Conservation (phyloP, 805 yeast species). For the Jamesozyma hellenica region DNA sequence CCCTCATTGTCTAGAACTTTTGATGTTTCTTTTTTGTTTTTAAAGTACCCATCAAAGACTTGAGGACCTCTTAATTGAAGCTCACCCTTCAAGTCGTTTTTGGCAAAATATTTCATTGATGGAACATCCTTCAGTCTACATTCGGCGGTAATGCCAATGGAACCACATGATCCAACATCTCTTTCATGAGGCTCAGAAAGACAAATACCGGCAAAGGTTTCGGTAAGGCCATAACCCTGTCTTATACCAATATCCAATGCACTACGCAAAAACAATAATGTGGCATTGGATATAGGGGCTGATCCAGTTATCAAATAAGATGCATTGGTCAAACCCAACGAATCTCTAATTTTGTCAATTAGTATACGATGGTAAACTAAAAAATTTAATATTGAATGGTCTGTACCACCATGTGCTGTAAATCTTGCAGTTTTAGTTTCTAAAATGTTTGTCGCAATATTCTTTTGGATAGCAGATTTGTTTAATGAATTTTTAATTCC, state of each 20-base stretch:
- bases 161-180: slow-evolving; percentile 49
- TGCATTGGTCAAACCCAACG: slow-evolving; percentile 40
- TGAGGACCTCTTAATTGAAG: slow-evolving; percentile 56
- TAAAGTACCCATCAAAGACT: slow-evolving; percentile 46
- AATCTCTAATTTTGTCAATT: slow-evolving; percentile 35
- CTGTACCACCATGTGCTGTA: slow-evolving; percentile 28
- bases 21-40: slow-evolving; percentile 45
- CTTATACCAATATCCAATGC: slow-evolving; percentile 43
- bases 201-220: slow-evolving; percentile 55
- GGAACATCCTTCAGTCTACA: slow-evolving; percentile 55
- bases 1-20: slow-evolving; percentile 46
- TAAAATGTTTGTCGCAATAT: slow-evolving; percentile 19
- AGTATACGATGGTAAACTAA: slow-evolving; percentile 28
- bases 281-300: slow-evolving; percentile 59
- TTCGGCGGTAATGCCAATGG: slow-evolving; percentile 46
- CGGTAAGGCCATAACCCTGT: slow-evolving; percentile 75
- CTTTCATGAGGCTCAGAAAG: slow-evolving; percentile 37
- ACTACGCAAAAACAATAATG: slow-evolving; percentile 52
- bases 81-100: slow-evolving; percentile 46
- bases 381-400: slow-evolving; percentile 32
- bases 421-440: slow-evolving; percentile 18
- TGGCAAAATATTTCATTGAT: slow-evolving; percentile 43
- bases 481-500: slow-evolving; percentile 38
- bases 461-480: slow-evolving; percentile 14
- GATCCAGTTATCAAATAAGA: slow-evolving; percentile 43